Percentiles rank a stretch among this genome's conserved stretches.
Conservation (phyloP, 2,329 filamentous ascomycete species). For the Aciculosporium take region DNA sequence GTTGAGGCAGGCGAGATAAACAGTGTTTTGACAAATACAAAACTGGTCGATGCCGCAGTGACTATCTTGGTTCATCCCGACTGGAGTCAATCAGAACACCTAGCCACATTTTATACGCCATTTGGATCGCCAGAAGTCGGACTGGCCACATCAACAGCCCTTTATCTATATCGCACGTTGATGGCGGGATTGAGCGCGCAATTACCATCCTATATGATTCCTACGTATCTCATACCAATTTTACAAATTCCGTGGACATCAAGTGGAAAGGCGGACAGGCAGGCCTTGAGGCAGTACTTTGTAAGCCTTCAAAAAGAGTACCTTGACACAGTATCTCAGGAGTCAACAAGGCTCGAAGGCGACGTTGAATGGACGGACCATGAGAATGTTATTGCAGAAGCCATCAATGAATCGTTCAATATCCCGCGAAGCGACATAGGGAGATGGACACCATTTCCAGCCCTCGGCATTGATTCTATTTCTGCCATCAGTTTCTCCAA, state of each 20-base stretch:
- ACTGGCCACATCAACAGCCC: conserved; percentile 22
- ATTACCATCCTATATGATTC: conserved; percentile 67
- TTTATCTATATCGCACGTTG: conserved; percentile 27
- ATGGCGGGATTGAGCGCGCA: conserved; percentile 38
- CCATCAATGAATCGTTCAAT: conserved; percentile 37
- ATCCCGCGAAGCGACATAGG: conserved; percentile 33
- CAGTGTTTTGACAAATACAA: conserved; percentile 38
- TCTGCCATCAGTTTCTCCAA: conserved; percentile 60
- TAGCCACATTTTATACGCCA: conserved; percentile 59
- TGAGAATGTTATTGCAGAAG: conserved; percentile 42
- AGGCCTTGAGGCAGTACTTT: conserved; percentile 35
- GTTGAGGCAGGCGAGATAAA: conserved; percentile 70
- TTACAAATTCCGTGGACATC: conserved; percentile 54
- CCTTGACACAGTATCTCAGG: conserved; percentile 23
- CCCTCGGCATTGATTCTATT: conserved; percentile 72
- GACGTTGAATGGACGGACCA: conserved; percentile 33
- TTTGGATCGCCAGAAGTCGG: conserved; percentile 15
- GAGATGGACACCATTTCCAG: conserved; percentile 58
- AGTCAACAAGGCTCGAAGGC: conserved; percentile 15
- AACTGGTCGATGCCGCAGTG: conserved; percentile 43
- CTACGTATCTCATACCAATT: conserved; percentile 58
- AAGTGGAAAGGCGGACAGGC: conserved; percentile 61
- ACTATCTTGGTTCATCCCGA: conserved; percentile 41
- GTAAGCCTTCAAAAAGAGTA: conserved; percentile 26
- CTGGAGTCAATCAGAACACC: conserved; percentile 28